These are phyloP conservation scores for Ceriops zippeliana DNA, from an alignment of 345 rosid species.

Conservation along the genomic window DNA sequence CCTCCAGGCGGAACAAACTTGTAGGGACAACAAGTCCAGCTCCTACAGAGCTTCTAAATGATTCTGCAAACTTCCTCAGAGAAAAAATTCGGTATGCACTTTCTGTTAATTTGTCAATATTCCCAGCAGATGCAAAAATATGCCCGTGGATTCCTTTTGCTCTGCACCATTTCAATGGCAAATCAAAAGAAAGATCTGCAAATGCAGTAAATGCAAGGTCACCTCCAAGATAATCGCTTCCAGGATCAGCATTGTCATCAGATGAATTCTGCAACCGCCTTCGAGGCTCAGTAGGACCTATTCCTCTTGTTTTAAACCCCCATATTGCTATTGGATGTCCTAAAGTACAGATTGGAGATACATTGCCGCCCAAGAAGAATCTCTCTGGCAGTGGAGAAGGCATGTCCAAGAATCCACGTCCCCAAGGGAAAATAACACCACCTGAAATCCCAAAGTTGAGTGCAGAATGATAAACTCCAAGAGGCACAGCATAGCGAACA, in stretches of 20 bases:
- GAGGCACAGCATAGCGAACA: constrained; percentile 75
- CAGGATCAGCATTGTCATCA: constrained; percentile 41
- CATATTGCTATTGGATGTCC: constrained; percentile 83
- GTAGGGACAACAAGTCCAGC: constrained; percentile 84
- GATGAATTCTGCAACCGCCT: constrained; percentile 37
- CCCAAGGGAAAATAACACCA: constrained; percentile 78
- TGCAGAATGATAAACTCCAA: constrained; percentile 70
- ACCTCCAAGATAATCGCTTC: constrained; percentile 83
- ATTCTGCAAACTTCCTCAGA: constrained; percentile 48
- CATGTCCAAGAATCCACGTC: constrained; percentile 49
- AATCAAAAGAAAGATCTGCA: constrained; percentile 89
- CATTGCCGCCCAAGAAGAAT: constrained; percentile 86
- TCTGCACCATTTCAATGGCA: constrained; percentile 73
- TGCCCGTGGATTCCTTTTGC: constrained; percentile 93
- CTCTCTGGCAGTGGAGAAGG: constrained; percentile 77
- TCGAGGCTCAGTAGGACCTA: constrained; percentile 78
- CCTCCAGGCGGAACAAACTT: constrained; percentile 86
- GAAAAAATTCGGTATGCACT: constrained; percentile 58
- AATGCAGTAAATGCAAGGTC: constrained; percentile 82
- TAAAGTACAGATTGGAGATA: constrained; percentile 68
- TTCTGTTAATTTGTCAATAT: constrained; percentile 63
- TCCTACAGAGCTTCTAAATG: constrained; percentile 73
- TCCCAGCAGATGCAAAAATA: constrained; percentile 85
- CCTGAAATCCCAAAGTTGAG: constrained; percentile 73
- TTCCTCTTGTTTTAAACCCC: constrained; percentile 79